Conservation (phyloP, 768 basidiomycete species). For the Rhodotorula toruloides region DNA sequence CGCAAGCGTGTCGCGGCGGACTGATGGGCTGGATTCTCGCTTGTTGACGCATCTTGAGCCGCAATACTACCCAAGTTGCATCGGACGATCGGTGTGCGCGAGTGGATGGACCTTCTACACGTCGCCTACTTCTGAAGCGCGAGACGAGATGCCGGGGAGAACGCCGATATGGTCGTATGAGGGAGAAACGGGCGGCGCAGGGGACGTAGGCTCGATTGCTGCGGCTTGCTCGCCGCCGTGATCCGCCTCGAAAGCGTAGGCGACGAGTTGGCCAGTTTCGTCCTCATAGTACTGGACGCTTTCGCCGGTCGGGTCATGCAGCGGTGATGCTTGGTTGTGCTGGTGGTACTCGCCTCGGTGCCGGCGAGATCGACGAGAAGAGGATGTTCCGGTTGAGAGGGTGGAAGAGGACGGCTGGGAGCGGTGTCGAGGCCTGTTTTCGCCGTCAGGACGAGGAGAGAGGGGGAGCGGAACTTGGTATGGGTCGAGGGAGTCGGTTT, state of each 20-base stretch:
- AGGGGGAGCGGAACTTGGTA: background rate
- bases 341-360: background rate
- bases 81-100: too few relatives aligned
- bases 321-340: background rate
- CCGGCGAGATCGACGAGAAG: background rate
- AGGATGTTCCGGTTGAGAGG: conserved; percentile 4
- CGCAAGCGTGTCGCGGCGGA: background rate
- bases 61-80: too few relatives aligned
- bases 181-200: background rate
- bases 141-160: background rate
- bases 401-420: conserved; percentile 7
- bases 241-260: too few relatives aligned
- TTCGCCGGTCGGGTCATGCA: background rate
- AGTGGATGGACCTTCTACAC: conserved; percentile 8
- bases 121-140: background rate
- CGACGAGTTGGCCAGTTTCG: conserved; percentile 8
- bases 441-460: background rate
- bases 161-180: conserved; percentile 18
- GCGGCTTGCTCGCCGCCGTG: background rate
- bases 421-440: background rate
- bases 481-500: background rate
- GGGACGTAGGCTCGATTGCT: background rate
- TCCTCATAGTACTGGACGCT: conserved; percentile 5
- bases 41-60: too few relatives aligned
- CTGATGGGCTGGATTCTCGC: background rate